Base-by-base conservation (phyloP, 176 grass and related monocot species). In the Avena atlantica region DNA sequence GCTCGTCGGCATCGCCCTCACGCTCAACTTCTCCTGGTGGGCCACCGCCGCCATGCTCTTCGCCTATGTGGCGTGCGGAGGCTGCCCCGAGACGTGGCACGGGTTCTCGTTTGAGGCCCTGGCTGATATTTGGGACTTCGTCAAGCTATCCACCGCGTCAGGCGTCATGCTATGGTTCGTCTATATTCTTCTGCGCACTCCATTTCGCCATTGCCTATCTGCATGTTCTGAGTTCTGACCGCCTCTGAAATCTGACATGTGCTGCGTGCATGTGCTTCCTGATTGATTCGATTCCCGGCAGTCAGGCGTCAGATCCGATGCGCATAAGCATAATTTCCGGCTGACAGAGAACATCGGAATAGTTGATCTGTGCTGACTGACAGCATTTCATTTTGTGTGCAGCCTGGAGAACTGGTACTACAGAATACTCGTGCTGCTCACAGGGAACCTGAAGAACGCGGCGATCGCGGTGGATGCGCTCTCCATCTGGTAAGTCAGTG, bases 331-430 rank as follows among this genome's bases (percentile, higher is more conserved):
- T 80, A 19, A 27, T 27, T 29, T 31, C 31, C 31, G 31, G 31
- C 2, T 31, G 31, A 31, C 31, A 31, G 31, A 3, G 31, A 25
- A 13, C 57, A 11, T 11, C 21, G 20, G 4, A 71, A 34, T 45
- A 3, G 14, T 47, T 12, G 10, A 45, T 45, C 40, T 45, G 2
- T 73, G 0, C 13, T 2, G 4, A 23, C 10, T 80, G 52, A 63
- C 25, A 16, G 0, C 1, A 5, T 44, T 68, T 48, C 52, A 5
- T 64, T 37, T 11, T 73, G 15, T 47, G 21, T 29, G 78, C 91
- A 98, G 96, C 84, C 79, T 98, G 90, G 96, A 98, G 90, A 95
- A 95, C 19, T 95, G 96, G 96, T 98, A 98, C 82, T 98, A 98
- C 69, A 89, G 96, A 84, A 87, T 98, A 68, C 88, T 98, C 4